Evolutionary conservation across 805 yeast genomes (phyloP), one percentile per base, ranked within the genome.

Genomic region (Soucietia sequanensis): DNA sequence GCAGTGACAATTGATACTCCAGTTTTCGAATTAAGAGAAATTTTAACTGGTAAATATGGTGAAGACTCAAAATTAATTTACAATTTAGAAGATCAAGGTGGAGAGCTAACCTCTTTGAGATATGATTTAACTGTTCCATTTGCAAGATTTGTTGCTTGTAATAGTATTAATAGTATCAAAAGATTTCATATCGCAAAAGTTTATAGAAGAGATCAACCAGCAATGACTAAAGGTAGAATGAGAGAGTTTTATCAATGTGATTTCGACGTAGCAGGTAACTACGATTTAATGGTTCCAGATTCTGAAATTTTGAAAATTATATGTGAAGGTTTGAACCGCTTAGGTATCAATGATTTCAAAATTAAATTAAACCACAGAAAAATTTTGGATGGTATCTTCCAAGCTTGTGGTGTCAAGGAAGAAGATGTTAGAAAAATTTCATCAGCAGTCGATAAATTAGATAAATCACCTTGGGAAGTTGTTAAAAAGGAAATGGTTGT

Each of bases 181-280:
- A 77, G 99, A 58, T 93, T 80, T 60, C 99, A 93, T 67, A 87
- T 93, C 46, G 99, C 99, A 49, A 93, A 93, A 62, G 99, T 93
- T 35, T 93, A 93, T 68, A 81, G 99, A 70, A 84, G 99, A 67
- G 99, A 93, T 60, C 99, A 93, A 66, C 99, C 99, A 4, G 99
- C 99, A 6, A 93, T 93, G 99, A 91, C 98, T 33, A 93, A 93
- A 66, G 99, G 99, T 42, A 80, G 99, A 66, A 93, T 93, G 99
- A 85, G 99, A 76, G 99, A 93, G 65, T 93, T 93, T 56, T 93
- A 93, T 64, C 99, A 93, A 68, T 93, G 99, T 72, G 99, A 93
- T 68, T 86, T 93, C 52, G 99, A 93, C 62, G 72, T 93, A 54
- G 99, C 99, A 15, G 99, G 99, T 34, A 64, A 61, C 38, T 91